Conservation (phyloP, 2,329 filamentous ascomycete species). For the Sporothrix pseudoabietina region DNA sequence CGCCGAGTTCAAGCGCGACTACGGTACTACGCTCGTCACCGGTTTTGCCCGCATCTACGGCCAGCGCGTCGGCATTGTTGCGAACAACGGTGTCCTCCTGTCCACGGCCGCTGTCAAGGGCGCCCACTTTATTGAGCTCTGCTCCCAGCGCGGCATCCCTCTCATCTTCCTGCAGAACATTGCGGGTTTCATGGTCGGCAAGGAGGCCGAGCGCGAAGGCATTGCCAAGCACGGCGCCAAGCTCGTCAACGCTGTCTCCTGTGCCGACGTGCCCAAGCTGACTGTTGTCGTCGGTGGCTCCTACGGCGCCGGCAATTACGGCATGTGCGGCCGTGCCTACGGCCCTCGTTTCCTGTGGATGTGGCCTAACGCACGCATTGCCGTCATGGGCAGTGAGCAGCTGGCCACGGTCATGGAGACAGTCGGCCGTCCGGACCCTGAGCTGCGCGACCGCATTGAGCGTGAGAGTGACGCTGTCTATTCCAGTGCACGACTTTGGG, state of each 20-base stretch:
- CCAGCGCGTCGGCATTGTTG: slow-evolving; percentile 86
- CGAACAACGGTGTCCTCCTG: slow-evolving; percentile 95
- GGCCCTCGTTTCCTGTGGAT: slow-evolving; percentile 90
- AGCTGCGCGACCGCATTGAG: slow-evolving; percentile 82
- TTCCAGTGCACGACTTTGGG: slow-evolving; percentile 88
- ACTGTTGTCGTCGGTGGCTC: slow-evolving; percentile 93
- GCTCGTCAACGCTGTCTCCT: slow-evolving; percentile 91
- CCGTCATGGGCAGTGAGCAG: slow-evolving; percentile 95
- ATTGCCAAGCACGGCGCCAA: slow-evolving; percentile 99
- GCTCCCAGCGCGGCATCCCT: slow-evolving; percentile 84
- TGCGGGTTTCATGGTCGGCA: slow-evolving; percentile 96
- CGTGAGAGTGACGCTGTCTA: slow-evolving; percentile 86
- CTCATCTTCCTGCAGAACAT: slow-evolving; percentile 96
- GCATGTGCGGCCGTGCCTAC: slow-evolving; percentile 96
- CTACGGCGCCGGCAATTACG: slow-evolving; percentile 95
- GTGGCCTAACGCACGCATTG: slow-evolving; percentile 96
- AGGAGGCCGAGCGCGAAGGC: slow-evolving; percentile 86
- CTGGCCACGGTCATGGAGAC: slow-evolving; percentile 91
- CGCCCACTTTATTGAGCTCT: slow-evolving; percentile 95
- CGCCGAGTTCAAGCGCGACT: slow-evolving; percentile 91
- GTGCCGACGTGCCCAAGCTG: slow-evolving; percentile 92
- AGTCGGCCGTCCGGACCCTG: slow-evolving; percentile 78
- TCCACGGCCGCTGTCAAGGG: slow-evolving; percentile 87
- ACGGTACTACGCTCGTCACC: slow-evolving; percentile 85
- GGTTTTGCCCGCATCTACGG: slow-evolving; percentile 90